These are phyloP conservation scores for Hericium alpestre DNA, from an alignment of 768 basidiomycete species.

Conservation along the genomic window DNA sequence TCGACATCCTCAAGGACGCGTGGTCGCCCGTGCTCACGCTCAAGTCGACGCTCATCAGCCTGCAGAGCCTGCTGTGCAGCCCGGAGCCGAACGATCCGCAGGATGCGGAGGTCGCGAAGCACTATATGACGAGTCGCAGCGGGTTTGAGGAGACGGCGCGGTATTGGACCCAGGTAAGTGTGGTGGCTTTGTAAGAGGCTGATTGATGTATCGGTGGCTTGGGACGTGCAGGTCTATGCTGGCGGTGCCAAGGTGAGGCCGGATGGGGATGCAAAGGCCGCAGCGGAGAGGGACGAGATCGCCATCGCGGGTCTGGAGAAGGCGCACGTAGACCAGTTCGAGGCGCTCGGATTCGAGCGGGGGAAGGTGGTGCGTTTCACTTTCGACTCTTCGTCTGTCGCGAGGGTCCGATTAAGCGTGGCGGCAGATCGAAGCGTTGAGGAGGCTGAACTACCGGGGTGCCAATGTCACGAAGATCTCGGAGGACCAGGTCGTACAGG, in stretches of 20 bases:
- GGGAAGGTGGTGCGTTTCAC: constrained; percentile 56
- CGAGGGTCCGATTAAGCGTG: background rate
- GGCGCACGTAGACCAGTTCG: constrained; percentile 78
- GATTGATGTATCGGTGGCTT: too few species aligned
- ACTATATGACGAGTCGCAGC: constrained; percentile 78
- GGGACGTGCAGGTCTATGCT: constrained; percentile 40
- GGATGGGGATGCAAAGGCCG: constrained; percentile 2
- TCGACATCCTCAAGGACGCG: constrained; percentile 83
- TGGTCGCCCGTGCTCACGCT: constrained; percentile 93
- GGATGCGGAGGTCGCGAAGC: constrained; percentile 96
- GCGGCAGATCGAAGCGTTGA: constrained; percentile 73
- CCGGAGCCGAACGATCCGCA: constrained; percentile 96
- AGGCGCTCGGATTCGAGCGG: constrained; percentile 71
- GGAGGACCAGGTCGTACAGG: constrained; percentile 80
- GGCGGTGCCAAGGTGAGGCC: constrained; percentile 39
- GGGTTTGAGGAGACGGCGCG: constrained; percentile 88
- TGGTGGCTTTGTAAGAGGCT: background rate
- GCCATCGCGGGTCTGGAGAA: constrained; percentile 73
- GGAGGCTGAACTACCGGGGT: constrained; percentile 80
- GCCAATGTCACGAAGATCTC: constrained; percentile 68
- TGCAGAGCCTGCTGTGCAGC: constrained; percentile 86
- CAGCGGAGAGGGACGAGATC: constrained; percentile 31
- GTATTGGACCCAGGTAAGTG: constrained; percentile 76
- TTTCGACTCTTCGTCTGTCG: background rate
- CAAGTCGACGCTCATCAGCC: constrained; percentile 90